phyloP scores from a whole-genome alignment of 2,329 filamentous ascomycete species.

The Talaromyces piceae region DNA sequence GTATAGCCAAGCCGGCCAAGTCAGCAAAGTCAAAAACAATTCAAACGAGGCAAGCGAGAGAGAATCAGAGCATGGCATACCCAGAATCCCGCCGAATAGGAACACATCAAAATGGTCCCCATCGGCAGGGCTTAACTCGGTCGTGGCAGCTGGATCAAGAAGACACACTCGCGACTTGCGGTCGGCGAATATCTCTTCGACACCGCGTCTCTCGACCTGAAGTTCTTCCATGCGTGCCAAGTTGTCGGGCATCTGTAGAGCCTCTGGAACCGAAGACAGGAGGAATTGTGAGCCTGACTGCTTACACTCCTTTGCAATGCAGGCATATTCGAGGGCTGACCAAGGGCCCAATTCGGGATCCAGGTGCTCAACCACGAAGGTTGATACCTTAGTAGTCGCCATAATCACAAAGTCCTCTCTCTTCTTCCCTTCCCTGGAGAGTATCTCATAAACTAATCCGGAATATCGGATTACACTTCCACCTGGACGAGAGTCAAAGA shows the following conservation, averaged over 20 bases:
- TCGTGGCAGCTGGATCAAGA: conserved; percentile 74
- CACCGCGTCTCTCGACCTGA: conserved; percentile 64
- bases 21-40: conserved; percentile 1
- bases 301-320: conserved; percentile 75
- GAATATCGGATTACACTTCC: neutral
- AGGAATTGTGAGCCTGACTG: conserved; percentile 62
- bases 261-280: conserved; percentile 69
- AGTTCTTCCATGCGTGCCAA: conserved; percentile 58
- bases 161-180: conserved; percentile 75
- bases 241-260: conserved; percentile 53
- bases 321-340: conserved; percentile 87
- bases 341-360: conserved; percentile 89
- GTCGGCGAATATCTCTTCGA: conserved; percentile 71
- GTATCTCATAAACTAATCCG: neutral
- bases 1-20: neutral
- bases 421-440: neutral
- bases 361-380: conserved; percentile 92
- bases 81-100: conserved; percentile 90
- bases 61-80: conserved; percentile 43
- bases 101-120: conserved; percentile 80
- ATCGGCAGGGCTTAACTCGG: conserved; percentile 78
- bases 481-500: conserved; percentile 5
- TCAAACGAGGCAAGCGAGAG: conserved; percentile 7
- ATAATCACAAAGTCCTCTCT: conserved; percentile 12
- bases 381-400: conserved; percentile 46